Evolutionary conservation across 1,284 basidiomycete genomes (phyloP).

Genomic region (Boletus nobilissimus): DNA sequence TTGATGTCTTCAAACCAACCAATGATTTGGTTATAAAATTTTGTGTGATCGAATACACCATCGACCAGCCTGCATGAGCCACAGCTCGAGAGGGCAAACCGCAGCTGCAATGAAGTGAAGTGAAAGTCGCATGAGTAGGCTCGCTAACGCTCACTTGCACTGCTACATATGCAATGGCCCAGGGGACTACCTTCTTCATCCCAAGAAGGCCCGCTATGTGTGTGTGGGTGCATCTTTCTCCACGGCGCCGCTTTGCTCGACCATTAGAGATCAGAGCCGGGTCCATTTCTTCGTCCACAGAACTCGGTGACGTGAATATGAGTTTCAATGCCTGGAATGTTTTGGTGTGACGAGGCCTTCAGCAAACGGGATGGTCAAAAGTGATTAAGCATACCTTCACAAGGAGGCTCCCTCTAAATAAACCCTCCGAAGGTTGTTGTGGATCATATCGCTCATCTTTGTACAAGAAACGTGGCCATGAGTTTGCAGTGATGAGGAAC

Average conservation of each 20-base stretch:
- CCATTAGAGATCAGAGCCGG: neutral
- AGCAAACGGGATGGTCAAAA: neutral
- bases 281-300: neutral
- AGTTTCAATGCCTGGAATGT: neutral
- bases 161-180: too few species aligned
- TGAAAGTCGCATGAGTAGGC: too few species aligned
- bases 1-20: too few species aligned
- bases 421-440: neutral
- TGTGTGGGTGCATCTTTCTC: neutral
- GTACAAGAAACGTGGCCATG: neutral
- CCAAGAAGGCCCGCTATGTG: neutral
- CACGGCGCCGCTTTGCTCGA: neutral
- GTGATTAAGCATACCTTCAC: neutral
- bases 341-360: neutral
- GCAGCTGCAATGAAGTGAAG: too few species aligned
- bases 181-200: too few species aligned
- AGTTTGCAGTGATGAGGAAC: neutral
- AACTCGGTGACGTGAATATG: neutral
- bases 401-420: neutral
- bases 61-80: too few species aligned
- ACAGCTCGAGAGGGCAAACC: too few species aligned
- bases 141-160: too few species aligned
- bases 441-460: neutral
- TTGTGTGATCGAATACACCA: too few species aligned
- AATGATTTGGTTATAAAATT: too few species aligned